Base-by-base conservation (phyloP, 2,329 filamentous ascomycete species). In the Plenodomus biglobosus region DNA sequence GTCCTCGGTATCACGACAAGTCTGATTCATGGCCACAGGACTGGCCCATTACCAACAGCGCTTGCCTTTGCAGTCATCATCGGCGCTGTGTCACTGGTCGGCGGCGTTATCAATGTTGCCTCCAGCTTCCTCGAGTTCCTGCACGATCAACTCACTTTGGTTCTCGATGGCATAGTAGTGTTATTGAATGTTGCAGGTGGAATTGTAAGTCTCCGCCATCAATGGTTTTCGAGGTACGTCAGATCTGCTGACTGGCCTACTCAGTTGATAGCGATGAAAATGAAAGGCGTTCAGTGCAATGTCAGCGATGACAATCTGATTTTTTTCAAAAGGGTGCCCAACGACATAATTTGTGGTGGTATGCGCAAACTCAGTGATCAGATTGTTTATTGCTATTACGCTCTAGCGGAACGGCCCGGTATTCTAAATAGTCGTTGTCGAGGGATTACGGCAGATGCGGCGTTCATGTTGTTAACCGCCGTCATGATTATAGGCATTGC, bases 101-200 rank as follows among this genome's bases (percentile, higher is more conserved):
- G 50, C 13, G 57, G 44, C 13, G 34, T 57, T 19, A 17, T 60
- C 20, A 55, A 56, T 17, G 18, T 58, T n/a, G 52, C 55, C 8
- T 36, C 51, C 7, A 50, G 44, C 10, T 55, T 46, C 45, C 32
- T 56, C 3, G 46, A 53, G 2, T 30, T 50, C 1, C 37, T 64
- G 11, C 46, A 56, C 22, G 52, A 52, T 8, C 52, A 56, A n/a
- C 45, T 66, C n/a, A 47, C 38, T 2, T 41, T 48, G n/a, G 24
- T 50, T 1, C 50, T 62, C 1, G 64, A 65, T 36, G 50, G 37
- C 1, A 10, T 59, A 1, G 24, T 63, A 5, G 18, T 48, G 1
- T 17, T 61, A 1, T 19, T 59, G 8, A 61, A 64, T 34, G 22
- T 61, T 3, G 50, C 55, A 5, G 59, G 56, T 7, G 62, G 61